These are phyloP conservation scores for Thielaviopsis cerberus DNA, from an alignment of 2,329 filamentous ascomycete genomes.

Conservation along the genomic window DNA sequence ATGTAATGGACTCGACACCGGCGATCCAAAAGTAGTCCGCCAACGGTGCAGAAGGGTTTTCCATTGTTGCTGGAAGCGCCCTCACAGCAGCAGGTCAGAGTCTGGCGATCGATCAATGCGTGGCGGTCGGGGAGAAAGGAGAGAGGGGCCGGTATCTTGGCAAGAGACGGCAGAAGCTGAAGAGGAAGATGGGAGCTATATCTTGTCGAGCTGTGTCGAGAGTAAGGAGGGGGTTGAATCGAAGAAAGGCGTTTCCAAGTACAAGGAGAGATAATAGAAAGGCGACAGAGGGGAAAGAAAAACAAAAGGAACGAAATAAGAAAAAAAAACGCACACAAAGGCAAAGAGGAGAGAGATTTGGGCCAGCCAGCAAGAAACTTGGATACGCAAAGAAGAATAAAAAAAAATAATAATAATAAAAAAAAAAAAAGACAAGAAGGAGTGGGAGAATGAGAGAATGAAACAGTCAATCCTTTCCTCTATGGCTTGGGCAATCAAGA, in stretches of 20 bases:
- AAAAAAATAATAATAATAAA: too few species aligned
- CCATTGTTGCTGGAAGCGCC: slow-evolving; percentile 24
- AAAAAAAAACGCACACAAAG: neutral
- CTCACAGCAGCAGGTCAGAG: neutral
- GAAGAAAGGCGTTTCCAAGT: too few species aligned
- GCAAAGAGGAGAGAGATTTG: neutral
- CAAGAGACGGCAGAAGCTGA: neutral
- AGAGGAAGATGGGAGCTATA: neutral
- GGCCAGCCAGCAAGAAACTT: neutral
- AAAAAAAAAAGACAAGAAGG: too few species aligned
- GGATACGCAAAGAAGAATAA: neutral
- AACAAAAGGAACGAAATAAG: too few species aligned
- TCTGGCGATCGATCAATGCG: too few species aligned
- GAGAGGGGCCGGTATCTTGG: neutral
- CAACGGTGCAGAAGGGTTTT: slow-evolving; percentile 43
- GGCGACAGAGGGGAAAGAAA: neutral
- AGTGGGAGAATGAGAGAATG: too few species aligned
- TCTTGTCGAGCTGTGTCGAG: neutral
- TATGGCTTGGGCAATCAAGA: too few species aligned
- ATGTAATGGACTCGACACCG: slow-evolving; percentile 48
- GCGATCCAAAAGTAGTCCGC: slow-evolving; percentile 64
- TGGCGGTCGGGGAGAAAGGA: too few species aligned
- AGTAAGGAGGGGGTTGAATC: neutral
- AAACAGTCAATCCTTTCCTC: too few species aligned
- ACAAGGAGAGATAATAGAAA: too few species aligned